Evolutionary conservation across 176 grass and related monocot genomes (phyloP), one percentile per base, ranked within the genome.

Genomic region (Carex cristatella): DNA sequence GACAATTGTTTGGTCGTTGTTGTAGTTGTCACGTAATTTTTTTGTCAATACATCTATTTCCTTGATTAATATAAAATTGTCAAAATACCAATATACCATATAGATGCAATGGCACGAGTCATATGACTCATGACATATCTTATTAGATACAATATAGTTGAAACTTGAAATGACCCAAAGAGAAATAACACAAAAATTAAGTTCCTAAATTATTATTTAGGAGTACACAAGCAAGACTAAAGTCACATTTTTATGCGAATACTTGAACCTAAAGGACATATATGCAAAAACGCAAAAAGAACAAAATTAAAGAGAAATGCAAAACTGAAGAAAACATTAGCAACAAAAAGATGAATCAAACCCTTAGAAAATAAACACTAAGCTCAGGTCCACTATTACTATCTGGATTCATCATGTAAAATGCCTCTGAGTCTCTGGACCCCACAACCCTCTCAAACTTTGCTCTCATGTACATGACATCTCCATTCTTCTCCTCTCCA

Each of bases 391-490:
- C 88, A 68, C 87, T 88, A 61, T 86, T 93, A 88, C 68, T 85
- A 79, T 95, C 95, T 3, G 93, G 95, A 84, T 90, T 98, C 88
- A 98, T 95, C 95, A 98, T 98, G 88, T 95, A 98, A 87, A 98
- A 98, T 28, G 95, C 95, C 75, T 98, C 95, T 18, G 95, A 98
- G 85, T 98, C 95, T 67, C 85, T 92, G 7, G 95, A 94, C 23
- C 95, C 95, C 40, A 95, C 91, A 7, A 98, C 89, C 32, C 95
- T 91, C 88, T 98, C 95, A 75, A 98, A 95, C 61, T 88, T 86
- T 23, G 95, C 95, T 66, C 95, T 92, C 95, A 98, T 94, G 91
- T 98, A 98, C 95, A 98, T 98, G 82, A 94, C 89, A 90, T 98
- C 95, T 14, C 91, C 93, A 35, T 69, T 54, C 61, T 83, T 83